A percentile compares a stretch with the other conserved stretches of the same genome.
These are phyloP conservation scores for Marchantia paleacea DNA, from an alignment of 225 moss, liverwort and hornwort species.

Conservation along the genomic window DNA sequence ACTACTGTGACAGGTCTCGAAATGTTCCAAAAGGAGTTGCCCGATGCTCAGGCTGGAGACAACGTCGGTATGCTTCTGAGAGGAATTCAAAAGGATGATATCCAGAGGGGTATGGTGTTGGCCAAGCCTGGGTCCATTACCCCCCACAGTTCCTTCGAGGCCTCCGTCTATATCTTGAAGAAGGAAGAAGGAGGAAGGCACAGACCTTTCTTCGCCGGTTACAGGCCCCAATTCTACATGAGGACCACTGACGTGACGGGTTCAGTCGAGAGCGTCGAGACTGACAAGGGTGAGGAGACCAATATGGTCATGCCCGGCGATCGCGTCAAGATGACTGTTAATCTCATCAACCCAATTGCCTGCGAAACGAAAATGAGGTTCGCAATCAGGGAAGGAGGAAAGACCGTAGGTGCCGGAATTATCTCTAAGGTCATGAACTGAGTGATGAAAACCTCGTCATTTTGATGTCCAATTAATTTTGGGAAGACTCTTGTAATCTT, in stretches of 20 bases:
- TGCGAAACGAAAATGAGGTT: conserved; percentile 70
- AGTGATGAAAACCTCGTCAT: not conserved
- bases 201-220: conserved; percentile 71
- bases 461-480: not conserved
- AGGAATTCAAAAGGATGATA: conserved; percentile 67
- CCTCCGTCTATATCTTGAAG: conserved; percentile 67
- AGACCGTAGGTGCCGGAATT: conserved; percentile 76
- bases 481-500: conserved; percentile 4
- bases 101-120: conserved; percentile 70
- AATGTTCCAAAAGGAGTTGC: conserved; percentile 80
- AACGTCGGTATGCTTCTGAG: conserved; percentile 72
- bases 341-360: conserved; percentile 67
- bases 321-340: conserved; percentile 60
- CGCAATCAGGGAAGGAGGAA: conserved; percentile 80
- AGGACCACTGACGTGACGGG: conserved; percentile 83
- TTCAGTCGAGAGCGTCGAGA: conserved; percentile 36
- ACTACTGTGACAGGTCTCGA: conserved; percentile 79
- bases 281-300: conserved; percentile 49
- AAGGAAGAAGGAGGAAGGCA: conserved; percentile 88
- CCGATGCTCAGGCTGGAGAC: conserved; percentile 71
- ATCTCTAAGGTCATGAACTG: conserved; percentile 58
- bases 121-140: conserved; percentile 71
- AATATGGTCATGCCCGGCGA: conserved; percentile 89
- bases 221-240: conserved; percentile 86
- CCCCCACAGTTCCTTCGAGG: conserved; percentile 68